Evolutionary conservation across 2,329 filamentous ascomycete species (phyloP), one percentile per base, ranked within the genome.

Genomic region (Colletotrichum higginsianum): DNA sequence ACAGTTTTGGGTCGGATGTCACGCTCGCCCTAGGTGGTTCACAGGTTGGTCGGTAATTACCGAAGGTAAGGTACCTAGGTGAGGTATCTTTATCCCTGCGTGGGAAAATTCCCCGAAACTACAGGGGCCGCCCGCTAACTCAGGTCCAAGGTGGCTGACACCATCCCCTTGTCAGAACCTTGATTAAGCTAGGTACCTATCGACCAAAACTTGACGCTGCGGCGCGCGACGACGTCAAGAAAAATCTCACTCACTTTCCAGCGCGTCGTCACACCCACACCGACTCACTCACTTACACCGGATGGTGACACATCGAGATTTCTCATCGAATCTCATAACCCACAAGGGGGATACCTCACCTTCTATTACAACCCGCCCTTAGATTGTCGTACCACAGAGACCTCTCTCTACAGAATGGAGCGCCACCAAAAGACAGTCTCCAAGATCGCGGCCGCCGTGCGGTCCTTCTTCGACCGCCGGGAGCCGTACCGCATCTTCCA

Each of bases 401-500:
- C 44, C 18, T 30, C 7, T 9, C 18, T 30, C 7, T 9, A 50
- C 62, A 75, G 42, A n/a, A 87, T 88, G 86, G 86, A 89, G 66
- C 84, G 84, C 73, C 87, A 89, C 80, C 81, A 79, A 61, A 80
- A 84, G 64, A 81, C 85, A 63, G 86, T 89, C 63, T 77, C 80
- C 70, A 80, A 82, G 46, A 86, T 89, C 72, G 83, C 87, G 55
- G 74, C 82, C 35, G 80, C 85, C 7, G 85, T 88, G 61, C 83
- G 84, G 70, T 76, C 81, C 77, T 86, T 85, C 79, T 88, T 86
- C 78, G 81, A 84, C 71, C 79, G 82, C 58, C 79, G 81, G 58
- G 82, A 86, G 78, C 88, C 91, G 26, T 95, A 93, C 84, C 89
- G 93, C 74, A 94, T 95, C 83, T 91, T 87, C 80, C 93, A 95